Base-by-base conservation (phyloP, 805 yeast species). In the Candida ponderosae region DNA sequence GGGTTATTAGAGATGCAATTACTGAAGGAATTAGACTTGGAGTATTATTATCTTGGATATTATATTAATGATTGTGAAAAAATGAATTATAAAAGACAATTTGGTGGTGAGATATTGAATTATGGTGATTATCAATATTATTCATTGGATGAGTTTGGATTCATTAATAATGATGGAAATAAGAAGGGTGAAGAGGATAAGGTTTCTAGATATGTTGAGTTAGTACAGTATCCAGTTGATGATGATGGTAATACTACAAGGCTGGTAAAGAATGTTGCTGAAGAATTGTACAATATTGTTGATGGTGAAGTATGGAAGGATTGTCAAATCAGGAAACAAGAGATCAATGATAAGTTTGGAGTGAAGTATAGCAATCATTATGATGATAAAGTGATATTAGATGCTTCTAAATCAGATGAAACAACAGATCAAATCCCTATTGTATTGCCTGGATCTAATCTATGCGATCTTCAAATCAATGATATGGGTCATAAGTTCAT, bases 71-170 rank as follows among this genome's bases (percentile, higher is more conserved):
- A 81, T 45, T 85, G 96, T 54, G 66, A 63, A 1, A 88, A 88
- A 57, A 87, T 88, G 96, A 66, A 63, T 33, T 89, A 89, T 53
- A 88, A 88, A 58, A 76, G 70, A 20, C 73, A 76, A 42, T 87
- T 81, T 57, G 90, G 90, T 1, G 93, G 89, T 5, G 82, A 81
- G 45, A 49, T 83, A 5, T 54, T 81, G 33, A 88, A 83, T 50
- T 57, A 76, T 14, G 60, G 68, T 39, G 70, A 66, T 35, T 63
- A 66, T 34, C 54, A 60, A 19, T 79, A 62, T 47, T 60, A 67
- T 18, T 46, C 55, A 1, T 40, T 62, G 17, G 41, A 40, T 9
- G 21, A 44, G 8, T 29, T 50, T 1, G 36, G n/a, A 8, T 24
- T 24, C 14, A 24, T 13, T 11, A 13, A 24, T 24, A 11, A 24